phyloP scores from a whole-genome alignment of 805 yeast genomes.

The Hanseniaspora lachancei region DNA sequence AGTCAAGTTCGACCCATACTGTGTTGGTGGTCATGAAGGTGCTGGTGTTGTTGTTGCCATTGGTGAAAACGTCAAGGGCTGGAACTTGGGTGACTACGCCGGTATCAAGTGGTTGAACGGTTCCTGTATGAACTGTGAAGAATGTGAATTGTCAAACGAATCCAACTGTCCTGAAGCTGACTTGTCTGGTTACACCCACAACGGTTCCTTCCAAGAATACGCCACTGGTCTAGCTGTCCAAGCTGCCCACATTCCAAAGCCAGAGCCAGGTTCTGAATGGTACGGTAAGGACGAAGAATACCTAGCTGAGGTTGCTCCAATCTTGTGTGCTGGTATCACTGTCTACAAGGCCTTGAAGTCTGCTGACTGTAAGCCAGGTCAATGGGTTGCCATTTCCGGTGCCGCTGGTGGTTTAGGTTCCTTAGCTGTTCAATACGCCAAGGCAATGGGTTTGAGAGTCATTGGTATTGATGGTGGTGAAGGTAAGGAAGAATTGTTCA shows the following conservation, averaged over 20 bases:
- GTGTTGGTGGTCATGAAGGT: conserved; percentile 66
- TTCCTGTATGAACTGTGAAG: conserved; percentile 52
- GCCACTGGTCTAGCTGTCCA: conserved; percentile 54
- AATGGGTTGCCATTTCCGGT: conserved; percentile 65
- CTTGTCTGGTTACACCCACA: conserved; percentile 63
- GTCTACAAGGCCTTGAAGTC: conserved; percentile 57
- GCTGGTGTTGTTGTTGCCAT: conserved; percentile 56
- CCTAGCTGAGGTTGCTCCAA: conserved; percentile 45
- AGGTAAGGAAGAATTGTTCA: conserved; percentile 43
- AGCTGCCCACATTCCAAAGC: conserved; percentile 43
- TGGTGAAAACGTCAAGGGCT: conserved; percentile 47
- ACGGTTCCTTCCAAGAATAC: conserved; percentile 54
- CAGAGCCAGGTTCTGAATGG: conserved; percentile 6
- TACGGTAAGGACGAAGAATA: conserved; percentile 31
- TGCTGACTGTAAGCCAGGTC: conserved; percentile 46
- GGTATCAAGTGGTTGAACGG: conserved; percentile 62
- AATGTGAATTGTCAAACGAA: conserved; percentile 45
- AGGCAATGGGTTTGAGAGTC: conserved; percentile 61
- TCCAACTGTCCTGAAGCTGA: conserved; percentile 59
- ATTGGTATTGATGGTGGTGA: conserved; percentile 65
- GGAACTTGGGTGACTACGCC: conserved; percentile 52
- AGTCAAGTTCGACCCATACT: conserved; percentile 35
- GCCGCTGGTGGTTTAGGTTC: conserved; percentile 77
- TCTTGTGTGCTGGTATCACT: conserved; percentile 56
- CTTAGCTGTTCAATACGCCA: conserved; percentile 62